These are phyloP conservation scores for Mycena olivaceomarginata DNA, from an alignment of 768 basidiomycete genomes.

Conservation along the genomic window DNA sequence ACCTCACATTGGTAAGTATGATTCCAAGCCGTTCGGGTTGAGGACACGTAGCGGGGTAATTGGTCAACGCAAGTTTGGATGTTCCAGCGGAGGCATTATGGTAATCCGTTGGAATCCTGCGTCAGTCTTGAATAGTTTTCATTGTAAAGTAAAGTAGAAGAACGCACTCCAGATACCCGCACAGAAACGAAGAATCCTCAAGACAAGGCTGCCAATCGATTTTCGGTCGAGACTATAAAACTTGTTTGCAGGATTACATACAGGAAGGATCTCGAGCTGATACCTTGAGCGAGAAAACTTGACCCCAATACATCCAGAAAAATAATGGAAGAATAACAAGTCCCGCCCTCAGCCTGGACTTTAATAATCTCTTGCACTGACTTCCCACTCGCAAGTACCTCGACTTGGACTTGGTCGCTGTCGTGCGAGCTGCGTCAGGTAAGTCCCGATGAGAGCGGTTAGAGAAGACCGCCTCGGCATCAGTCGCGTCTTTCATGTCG, in stretches of 20 bases:
- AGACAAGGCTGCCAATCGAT: conserved; percentile 40
- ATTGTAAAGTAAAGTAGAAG: too few relatives aligned
- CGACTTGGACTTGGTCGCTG: too few relatives aligned
- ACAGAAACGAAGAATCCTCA: conserved; percentile 37
- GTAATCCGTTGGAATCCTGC: conserved; percentile 44
- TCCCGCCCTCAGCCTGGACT: neutral
- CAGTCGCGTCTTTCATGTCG: too few relatives aligned
- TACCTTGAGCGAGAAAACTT: neutral
- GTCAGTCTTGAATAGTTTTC: neutral
- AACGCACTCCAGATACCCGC: conserved; percentile 39
- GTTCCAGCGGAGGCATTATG: conserved; percentile 38
- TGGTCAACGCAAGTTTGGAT: conserved; percentile 37
- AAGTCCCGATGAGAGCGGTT: too few relatives aligned
- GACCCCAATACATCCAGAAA: conserved; percentile 18
- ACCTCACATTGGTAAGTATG: conserved; percentile 39
- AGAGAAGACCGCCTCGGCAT: too few relatives aligned
- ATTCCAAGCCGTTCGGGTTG: conserved; percentile 39
- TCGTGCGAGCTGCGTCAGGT: too few relatives aligned
- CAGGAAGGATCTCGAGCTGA: neutral
- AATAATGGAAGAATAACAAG: neutral
- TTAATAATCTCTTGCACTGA: too few relatives aligned
- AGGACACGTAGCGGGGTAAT: conserved; percentile 39
- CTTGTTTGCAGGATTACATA: too few relatives aligned
- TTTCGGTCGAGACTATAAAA: neutral
- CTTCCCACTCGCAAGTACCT: too few relatives aligned